Evolutionary conservation across 495 filamentous ascomycete genomes (phyloP), one percentile per base, ranked within the genome.

Genomic region (Clohesyomyces aquaticus): DNA sequence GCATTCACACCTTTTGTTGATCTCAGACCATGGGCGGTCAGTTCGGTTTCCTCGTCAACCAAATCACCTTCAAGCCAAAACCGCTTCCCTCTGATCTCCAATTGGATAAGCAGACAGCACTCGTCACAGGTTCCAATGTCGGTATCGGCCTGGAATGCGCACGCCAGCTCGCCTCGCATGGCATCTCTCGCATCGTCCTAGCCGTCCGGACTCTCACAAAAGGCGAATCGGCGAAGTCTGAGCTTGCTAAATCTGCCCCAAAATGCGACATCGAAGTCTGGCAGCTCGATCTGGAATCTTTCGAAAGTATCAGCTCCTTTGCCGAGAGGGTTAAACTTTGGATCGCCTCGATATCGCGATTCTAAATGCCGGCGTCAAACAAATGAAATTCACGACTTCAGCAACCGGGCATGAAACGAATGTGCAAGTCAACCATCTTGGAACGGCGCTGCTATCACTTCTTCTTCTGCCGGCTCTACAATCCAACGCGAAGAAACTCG

Each of bases 281-380:
- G 75, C 52, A 70, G 21, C 71, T 79, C 0, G 78, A 79, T 57
- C 64, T 76, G 14, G 48, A 54, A 1, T 70, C 57, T 12, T 79
- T 74, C 56, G 71, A 71, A 18, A 76, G 71, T 27, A 72, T 80
- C 49, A 65, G 58, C 32, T 64, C 71, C 2, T 80, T 80, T 61
- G 74, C 64, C 1, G 45, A 68, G 22, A 69, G 60, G 22, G 70
- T 62, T 9, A 35, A 59, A 12, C 64, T 49, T 63, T 81, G 25
- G 63, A 73, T 2, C 62, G 78, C 8, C 65, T 81, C 1, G 78
- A 79, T 60, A 68, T 62, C 1, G 59, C 79, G 8, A 49, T 80
- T 11, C 67, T 76, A 35, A 80, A 80, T 65, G 77, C 78, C 1
- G 76, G 71, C 0, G 49, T 80, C 26, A 48, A 54, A 25, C 25